Conservation (phyloP, 108 stramenopile species). For the Pseudonitzschia multistriata region DNA sequence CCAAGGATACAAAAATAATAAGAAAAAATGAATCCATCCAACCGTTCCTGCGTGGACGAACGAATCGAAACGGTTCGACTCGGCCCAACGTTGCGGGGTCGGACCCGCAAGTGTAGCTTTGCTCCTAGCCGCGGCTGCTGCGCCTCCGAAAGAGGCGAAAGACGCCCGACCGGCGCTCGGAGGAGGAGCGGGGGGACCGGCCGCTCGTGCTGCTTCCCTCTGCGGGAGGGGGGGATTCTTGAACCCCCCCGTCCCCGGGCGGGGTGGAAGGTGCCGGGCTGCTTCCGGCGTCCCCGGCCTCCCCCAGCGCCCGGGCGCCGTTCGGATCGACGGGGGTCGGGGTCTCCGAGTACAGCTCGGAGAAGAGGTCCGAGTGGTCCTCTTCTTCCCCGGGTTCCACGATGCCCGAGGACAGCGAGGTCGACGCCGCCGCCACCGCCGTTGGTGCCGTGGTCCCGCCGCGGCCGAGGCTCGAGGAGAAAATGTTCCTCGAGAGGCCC, state of each 20-base stretch:
- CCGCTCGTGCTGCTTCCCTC: neutral
- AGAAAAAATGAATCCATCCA: too few relatives aligned
- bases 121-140: neutral
- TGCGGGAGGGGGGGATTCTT: neutral
- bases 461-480: constrained; percentile 5
- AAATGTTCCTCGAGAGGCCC: constrained; percentile 13
- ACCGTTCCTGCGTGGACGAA: too few relatives aligned
- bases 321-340: constrained; percentile 67
- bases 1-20: too few relatives aligned
- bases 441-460: neutral
- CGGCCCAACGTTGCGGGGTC: too few relatives aligned
- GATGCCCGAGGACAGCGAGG: neutral
- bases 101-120: too few relatives aligned
- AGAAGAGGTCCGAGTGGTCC: constrained; percentile 63
- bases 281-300: neutral
- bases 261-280: neutral
- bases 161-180: neutral
- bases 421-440: neutral
- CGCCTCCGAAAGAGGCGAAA: constrained; percentile 13
- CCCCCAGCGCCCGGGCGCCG: constrained; percentile 14
- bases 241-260: too few relatives aligned
- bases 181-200: neutral
- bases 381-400: constrained; percentile 22
- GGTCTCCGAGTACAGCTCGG: constrained; percentile 78
- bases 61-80: too few relatives aligned